phyloP scores from a whole-genome alignment of 1,139 yeast genomes.

The Candida albicans region DNA sequence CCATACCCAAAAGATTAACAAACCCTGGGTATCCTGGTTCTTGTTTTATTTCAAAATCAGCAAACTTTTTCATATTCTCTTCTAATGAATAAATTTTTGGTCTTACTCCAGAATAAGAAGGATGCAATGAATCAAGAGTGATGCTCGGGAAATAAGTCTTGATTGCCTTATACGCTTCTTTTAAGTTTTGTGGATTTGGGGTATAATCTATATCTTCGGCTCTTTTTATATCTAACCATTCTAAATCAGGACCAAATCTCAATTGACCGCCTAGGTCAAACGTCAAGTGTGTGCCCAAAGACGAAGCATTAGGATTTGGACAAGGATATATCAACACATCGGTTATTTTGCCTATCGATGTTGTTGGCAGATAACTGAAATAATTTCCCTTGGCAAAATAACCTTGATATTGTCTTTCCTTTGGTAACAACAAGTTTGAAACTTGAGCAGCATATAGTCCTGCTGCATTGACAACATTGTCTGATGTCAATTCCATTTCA shows the following conservation, averaged over 20 bases:
- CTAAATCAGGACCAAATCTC: conserved; percentile 86
- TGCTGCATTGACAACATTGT: conserved; percentile 69
- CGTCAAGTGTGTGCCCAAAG: conserved; percentile 86
- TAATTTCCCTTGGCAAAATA: conserved; percentile 86
- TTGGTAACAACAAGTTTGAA: conserved; percentile 68
- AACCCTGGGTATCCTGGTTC: conserved; percentile 73
- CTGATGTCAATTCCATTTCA: conserved; percentile 51
- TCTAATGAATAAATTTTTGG: conserved; percentile 63
- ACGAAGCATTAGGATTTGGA: conserved; percentile 68
- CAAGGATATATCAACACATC: conserved; percentile 70
- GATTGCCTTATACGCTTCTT: conserved; percentile 60
- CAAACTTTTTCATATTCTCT: conserved; percentile 45
- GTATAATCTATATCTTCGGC: conserved; percentile 45
- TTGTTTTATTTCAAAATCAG: conserved; percentile 70
- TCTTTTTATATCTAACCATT: conserved; percentile 58
- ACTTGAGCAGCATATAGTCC: conserved; percentile 73
- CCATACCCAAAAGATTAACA: conserved; percentile 77
- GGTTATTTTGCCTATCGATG: conserved; percentile 37
- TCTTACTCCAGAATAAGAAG: conserved; percentile 79
- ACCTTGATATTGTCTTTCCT: conserved; percentile 55
- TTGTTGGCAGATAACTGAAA: conserved; percentile 52
- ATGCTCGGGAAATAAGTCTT: conserved; percentile 62
- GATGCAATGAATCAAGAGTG: conserved; percentile 49
- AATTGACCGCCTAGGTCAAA: conserved; percentile 79
- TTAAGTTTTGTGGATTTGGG: conserved; percentile 49